phyloP scores from a whole-genome alignment of 257 asterid species.

The Plectranthus barbatus region DNA sequence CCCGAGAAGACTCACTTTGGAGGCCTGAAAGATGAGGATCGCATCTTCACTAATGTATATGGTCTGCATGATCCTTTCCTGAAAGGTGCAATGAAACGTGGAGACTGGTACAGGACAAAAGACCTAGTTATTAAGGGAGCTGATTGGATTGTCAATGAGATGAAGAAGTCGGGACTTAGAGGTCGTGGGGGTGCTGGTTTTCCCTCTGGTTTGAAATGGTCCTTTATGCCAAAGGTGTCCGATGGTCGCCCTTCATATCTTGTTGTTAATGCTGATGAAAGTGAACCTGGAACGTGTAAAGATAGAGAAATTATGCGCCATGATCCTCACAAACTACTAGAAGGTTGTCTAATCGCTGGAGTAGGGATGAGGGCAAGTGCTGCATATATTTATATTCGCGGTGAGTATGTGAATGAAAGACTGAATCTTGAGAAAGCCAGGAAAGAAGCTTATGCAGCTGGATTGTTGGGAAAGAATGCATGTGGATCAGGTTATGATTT shows the following conservation, averaged over 20 bases:
- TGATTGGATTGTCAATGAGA: conserved; percentile 94
- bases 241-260: conserved; percentile 99
- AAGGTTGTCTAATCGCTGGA: conserved; percentile 97
- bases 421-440: conserved; percentile 76
- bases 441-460: conserved; percentile 89
- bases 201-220: conserved; percentile 98
- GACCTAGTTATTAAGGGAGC: conserved; percentile 90
- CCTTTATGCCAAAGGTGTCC: conserved; percentile 92
- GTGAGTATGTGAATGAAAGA: conserved; percentile 95
- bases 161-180: conserved; percentile 95
- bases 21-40: conserved; percentile 95
- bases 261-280: conserved; percentile 97
- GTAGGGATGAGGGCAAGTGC: conserved; percentile 98
- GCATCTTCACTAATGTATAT: conserved; percentile 86
- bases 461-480: conserved; percentile 86
- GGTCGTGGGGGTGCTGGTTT: conserved; percentile 99
- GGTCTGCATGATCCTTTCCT: conserved; percentile 92
- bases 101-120: conserved; percentile 96
- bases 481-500: conserved; percentile 97
- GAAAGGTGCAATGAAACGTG: conserved; percentile 95
- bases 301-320: conserved; percentile 99
- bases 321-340: conserved; percentile 97
- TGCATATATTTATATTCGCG: conserved; percentile 92
- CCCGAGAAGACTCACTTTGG: conserved; percentile 96
- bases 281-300: conserved; percentile 99